phyloP scores from a whole-genome alignment of 768 basidiomycete genomes.

The Pleurotus platypus region DNA sequence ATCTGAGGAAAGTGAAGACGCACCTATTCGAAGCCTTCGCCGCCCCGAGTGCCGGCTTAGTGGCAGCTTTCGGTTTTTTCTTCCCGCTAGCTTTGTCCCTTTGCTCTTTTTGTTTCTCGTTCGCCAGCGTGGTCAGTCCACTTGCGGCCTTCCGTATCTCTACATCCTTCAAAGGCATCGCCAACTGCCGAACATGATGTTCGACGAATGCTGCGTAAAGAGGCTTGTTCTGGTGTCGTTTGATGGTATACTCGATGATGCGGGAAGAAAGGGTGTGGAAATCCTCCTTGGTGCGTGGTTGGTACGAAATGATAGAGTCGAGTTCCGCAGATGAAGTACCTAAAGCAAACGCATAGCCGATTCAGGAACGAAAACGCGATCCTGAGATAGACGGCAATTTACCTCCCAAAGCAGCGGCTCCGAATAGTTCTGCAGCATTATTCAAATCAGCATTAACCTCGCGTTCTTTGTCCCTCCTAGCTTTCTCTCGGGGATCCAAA shows the following conservation, averaged over 20 bases:
- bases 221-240: slow-evolving; percentile 78
- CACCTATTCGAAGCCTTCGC: slow-evolving; percentile 66
- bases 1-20: slow-evolving; percentile 16
- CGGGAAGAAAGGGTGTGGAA: slow-evolving; percentile 70
- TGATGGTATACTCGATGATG: slow-evolving; percentile 73
- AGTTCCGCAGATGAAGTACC: slow-evolving; percentile 68
- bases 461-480: slow-evolving; percentile 68
- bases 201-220: slow-evolving; percentile 84
- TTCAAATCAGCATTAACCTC: slow-evolving; percentile 87
- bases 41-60: slow-evolving; percentile 76
- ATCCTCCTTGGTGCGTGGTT: slow-evolving; percentile 88
- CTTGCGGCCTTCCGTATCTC: slow-evolving; percentile 90
- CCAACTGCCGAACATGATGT: slow-evolving; percentile 73
- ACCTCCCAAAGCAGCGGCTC: slow-evolving; percentile 67
- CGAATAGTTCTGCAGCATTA: slow-evolving; percentile 80
- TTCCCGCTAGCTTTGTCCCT: slow-evolving; percentile 84
- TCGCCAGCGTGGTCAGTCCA: slow-evolving; percentile 80
- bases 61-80: slow-evolving; percentile 73
- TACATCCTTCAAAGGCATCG: slow-evolving; percentile 77
- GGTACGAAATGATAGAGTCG: slow-evolving; percentile 67
- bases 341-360: slow-evolving; percentile 20
- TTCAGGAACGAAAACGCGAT: not conserved
- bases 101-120: slow-evolving; percentile 93
- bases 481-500: slow-evolving; percentile 77
- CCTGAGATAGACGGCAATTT: slow-evolving; percentile 13